Evolutionary conservation across 208 protist genomes (phyloP).

Genomic region (Trypanosoma congolense): DNA sequence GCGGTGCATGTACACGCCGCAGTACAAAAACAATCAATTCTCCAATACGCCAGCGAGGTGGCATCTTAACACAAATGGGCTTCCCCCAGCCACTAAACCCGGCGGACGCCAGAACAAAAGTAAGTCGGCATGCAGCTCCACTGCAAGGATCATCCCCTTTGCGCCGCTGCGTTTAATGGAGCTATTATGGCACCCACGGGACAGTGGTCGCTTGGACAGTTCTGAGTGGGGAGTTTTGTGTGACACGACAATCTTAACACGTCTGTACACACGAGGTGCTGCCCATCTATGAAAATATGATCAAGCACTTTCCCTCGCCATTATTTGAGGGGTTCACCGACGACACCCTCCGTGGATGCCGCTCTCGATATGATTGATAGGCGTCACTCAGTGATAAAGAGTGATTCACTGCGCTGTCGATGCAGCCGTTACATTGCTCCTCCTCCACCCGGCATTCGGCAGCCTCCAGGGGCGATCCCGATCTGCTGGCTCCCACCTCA

Average conservation of each 20-base stretch:
- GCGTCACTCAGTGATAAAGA: conserved; percentile 40
- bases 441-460: neutral
- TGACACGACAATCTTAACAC: conserved; percentile 56
- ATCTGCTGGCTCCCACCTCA: neutral
- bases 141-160: no score
- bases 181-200: conserved; percentile 63
- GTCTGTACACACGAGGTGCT: conserved; percentile 39
- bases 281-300: conserved; percentile 69
- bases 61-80: no score
- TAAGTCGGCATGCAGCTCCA: no score
- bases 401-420: conserved; percentile 18
- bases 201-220: conserved; percentile 81
- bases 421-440: neutral
- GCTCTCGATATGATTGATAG: conserved; percentile 63
- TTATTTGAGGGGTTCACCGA: conserved; percentile 72
- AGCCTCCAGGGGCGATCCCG: neutral
- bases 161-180: conserved; percentile 14
- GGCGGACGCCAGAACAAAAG: no score
- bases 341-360: conserved; percentile 50
- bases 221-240: conserved; percentile 42
- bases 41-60: no score
- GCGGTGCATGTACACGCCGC: no score
- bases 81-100: no score
- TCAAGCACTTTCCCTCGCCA: conserved; percentile 80
- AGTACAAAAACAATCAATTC: neutral